phyloP scores from a whole-genome alignment of 2,329 filamentous ascomycete genomes.

The Colletotrichum sp. region DNA sequence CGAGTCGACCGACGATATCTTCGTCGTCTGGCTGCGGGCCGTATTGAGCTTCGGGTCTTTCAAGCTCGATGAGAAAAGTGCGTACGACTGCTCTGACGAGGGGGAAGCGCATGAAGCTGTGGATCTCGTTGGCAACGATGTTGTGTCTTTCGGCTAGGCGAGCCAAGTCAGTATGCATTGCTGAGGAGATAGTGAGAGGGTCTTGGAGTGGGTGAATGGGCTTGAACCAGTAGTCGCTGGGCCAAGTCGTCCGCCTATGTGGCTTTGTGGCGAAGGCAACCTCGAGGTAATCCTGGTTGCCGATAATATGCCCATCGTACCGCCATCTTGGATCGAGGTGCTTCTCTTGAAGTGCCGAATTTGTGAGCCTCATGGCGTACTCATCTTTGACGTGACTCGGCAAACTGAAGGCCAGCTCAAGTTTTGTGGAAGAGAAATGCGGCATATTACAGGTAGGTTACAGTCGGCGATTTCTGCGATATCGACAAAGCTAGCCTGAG shows the following conservation, averaged over 20 bases:
- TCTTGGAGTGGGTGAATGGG: neutral
- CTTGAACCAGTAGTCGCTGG: conserved; percentile 4
- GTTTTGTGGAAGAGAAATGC: neutral
- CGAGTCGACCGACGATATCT: neutral
- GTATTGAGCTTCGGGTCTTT: conserved; percentile 1
- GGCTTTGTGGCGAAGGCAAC: neutral
- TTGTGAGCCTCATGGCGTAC: conserved; percentile 1
- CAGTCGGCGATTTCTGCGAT: neutral
- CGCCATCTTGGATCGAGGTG: neutral
- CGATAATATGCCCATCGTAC: neutral
- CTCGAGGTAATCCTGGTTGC: neutral
- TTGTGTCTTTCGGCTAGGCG: neutral
- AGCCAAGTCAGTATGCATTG: conserved; percentile 5
- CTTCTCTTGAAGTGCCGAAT: conserved; percentile 7
- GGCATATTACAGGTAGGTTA: neutral
- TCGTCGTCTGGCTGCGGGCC: neutral
- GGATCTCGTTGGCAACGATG: neutral
- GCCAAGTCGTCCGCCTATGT: neutral
- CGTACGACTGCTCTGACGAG: neutral
- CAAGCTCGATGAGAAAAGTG: conserved; percentile 19
- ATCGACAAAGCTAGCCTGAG: neutral
- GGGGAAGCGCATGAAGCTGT: conserved; percentile 12
- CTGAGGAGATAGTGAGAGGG: neutral
- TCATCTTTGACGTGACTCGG: neutral
- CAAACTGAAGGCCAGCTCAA: neutral